phyloP scores from a whole-genome alignment of 2,329 filamentous ascomycete species.

The Diatrype stigma region DNA sequence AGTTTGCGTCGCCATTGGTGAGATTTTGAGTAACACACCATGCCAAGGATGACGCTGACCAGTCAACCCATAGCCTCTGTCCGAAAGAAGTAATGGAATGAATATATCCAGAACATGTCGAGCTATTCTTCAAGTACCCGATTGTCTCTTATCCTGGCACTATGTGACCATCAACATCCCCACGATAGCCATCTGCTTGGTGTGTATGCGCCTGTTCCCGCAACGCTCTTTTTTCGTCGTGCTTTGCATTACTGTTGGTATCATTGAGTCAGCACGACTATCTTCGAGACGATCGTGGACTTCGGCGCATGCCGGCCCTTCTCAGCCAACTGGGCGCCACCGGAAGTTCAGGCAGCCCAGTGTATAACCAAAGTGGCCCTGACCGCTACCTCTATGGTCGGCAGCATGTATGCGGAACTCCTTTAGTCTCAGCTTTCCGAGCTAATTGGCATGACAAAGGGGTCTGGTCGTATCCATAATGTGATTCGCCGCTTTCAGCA shows the following conservation, averaged over 20 bases:
- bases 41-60: background rate
- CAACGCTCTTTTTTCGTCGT: constrained; percentile 5
- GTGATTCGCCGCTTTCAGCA: constrained; percentile 20
- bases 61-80: constrained; percentile 2
- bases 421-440: background rate
- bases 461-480: constrained; percentile 26
- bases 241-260: constrained; percentile 3
- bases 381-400: constrained; percentile 12
- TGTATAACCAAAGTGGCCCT: constrained; percentile 22
- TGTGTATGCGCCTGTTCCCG: constrained; percentile 16
- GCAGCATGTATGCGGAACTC: constrained; percentile 9
- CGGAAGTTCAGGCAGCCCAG: constrained; percentile 3
- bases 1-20: constrained; percentile 11
- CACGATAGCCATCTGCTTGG: constrained; percentile 16
- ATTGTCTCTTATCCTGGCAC: constrained; percentile 15
- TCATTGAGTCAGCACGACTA: constrained; percentile 5
- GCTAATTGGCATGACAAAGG: constrained; percentile 7
- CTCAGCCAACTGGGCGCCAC: constrained; percentile 12
- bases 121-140: constrained; percentile 15
- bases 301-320: constrained; percentile 11
- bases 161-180: constrained; percentile 7
- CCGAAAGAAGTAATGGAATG: constrained; percentile 5
- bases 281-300: constrained; percentile 2
- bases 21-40: background rate
- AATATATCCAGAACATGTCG: constrained; percentile 7